Conservation (phyloP, 345 rosid species). For the Populus deltoides region DNA sequence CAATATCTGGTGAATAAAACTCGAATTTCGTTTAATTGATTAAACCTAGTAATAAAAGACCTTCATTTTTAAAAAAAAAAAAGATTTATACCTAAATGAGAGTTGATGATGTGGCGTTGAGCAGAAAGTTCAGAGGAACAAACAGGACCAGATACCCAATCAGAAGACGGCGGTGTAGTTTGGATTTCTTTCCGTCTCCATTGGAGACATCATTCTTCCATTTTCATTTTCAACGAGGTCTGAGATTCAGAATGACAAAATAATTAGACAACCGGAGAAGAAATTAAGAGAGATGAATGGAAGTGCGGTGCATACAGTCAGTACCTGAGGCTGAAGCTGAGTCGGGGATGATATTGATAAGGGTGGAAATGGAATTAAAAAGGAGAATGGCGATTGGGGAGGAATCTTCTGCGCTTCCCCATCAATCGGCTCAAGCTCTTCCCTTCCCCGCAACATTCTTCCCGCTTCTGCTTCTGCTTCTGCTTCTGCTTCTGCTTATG, state of each 20-base stretch:
- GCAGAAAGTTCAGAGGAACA: conserved; percentile 45
- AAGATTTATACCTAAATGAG: conserved; percentile 54
- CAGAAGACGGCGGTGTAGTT: neutral
- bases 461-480: neutral
- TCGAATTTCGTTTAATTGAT: neutral
- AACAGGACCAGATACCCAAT: conserved; percentile 46
- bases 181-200: neutral
- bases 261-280: neutral
- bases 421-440: conserved; percentile 69
- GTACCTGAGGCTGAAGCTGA: neutral
- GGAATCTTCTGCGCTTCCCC: conserved; percentile 69
- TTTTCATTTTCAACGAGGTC: neutral
- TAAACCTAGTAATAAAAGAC: neutral
- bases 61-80: neutral
- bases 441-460: conserved; percentile 59
- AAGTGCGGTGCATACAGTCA: no score
- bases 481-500: neutral
- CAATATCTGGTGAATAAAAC: neutral
- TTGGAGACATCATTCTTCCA: neutral
- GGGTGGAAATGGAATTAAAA: conserved; percentile 24
- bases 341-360: neutral
- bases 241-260: neutral
- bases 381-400: conserved; percentile 54
- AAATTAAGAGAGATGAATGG: neutral
- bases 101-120: conserved; percentile 43